A percentile compares a stretch with the other conserved stretches of the same genome.
Evolutionary conservation across 2,329 filamentous ascomycete species (phyloP).

Genomic region (Alternaria hordeiaustralica): DNA sequence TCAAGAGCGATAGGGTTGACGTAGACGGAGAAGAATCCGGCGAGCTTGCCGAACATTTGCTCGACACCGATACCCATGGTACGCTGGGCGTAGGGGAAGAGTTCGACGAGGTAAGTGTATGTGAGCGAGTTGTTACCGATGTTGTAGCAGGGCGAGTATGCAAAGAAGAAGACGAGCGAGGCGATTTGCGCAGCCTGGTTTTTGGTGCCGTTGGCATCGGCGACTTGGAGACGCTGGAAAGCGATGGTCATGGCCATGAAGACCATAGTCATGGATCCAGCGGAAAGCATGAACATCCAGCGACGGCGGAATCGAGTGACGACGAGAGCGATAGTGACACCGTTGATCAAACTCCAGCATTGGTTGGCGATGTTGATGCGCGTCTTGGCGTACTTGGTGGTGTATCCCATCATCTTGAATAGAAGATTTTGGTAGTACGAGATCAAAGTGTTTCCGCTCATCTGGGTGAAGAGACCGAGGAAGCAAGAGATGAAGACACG

Average conservation of each 20-base stretch:
- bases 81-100: slow-evolving; percentile 65
- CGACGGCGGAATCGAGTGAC: slow-evolving; percentile 53
- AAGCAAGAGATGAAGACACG: slow-evolving; percentile 42
- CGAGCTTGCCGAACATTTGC: slow-evolving; percentile 61
- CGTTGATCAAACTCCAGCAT: slow-evolving; percentile 53
- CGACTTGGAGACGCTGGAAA: slow-evolving; percentile 46
- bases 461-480: slow-evolving; percentile 50
- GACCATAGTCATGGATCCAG: slow-evolving; percentile 57
- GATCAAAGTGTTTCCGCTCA: slow-evolving; percentile 49
- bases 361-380: slow-evolving; percentile 51
- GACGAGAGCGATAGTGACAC: slow-evolving; percentile 48
- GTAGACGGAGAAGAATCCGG: slow-evolving; percentile 54
- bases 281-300: slow-evolving; percentile 57
- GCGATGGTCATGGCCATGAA: slow-evolving; percentile 65
- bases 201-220: slow-evolving; percentile 25
- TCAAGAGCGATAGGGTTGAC: slow-evolving; percentile 67
- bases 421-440: slow-evolving; percentile 47
- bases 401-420: slow-evolving; percentile 51
- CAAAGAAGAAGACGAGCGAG: slow-evolving; percentile 65
- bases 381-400: slow-evolving; percentile 45
- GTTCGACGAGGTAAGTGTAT: slow-evolving; percentile 66
- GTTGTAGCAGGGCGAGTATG: slow-evolving; percentile 66
- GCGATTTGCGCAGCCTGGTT: slow-evolving; percentile 49
- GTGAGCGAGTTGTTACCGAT: slow-evolving; percentile 71
- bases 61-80: slow-evolving; percentile 65